Conservation (phyloP, 2,329 filamentous ascomycete genomes). For the Fusarium sambucinum region DNA sequence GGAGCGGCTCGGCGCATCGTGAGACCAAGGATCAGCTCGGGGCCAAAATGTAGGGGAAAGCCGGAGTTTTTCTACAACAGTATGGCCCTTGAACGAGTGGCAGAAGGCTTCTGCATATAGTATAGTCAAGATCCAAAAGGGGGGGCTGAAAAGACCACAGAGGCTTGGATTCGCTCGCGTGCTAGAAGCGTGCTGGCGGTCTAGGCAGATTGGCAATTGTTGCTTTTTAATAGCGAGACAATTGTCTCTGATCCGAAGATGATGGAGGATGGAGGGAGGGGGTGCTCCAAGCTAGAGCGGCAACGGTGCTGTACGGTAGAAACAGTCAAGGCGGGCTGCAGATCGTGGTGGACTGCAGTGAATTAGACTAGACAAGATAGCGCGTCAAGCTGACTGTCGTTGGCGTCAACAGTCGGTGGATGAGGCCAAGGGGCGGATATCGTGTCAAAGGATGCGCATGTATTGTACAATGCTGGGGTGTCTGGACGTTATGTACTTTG, state of each 20-base stretch:
- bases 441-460: conserved; percentile 10
- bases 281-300: conserved; percentile 14
- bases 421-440: conserved; percentile 14
- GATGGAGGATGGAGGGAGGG: conserved; percentile 24
- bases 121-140: conserved; percentile 36
- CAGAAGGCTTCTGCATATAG: conserved; percentile 43
- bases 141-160: conserved; percentile 23
- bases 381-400: conserved; percentile 8
- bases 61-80: conserved; percentile 38
- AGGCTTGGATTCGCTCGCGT: conserved; percentile 33
- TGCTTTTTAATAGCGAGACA: conserved; percentile 46
- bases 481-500: conserved; percentile 1
- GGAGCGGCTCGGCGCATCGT: conserved; percentile 45
- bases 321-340: conserved; percentile 31
- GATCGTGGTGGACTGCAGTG: conserved; percentile 16
- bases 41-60: conserved; percentile 17
- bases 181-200: conserved; percentile 35
- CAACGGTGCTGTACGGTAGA: conserved; percentile 3
- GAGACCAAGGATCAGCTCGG: conserved; percentile 25
- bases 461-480: neutral
- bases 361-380: conserved; percentile 11
- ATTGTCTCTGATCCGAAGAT: conserved; percentile 37
- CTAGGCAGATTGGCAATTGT: conserved; percentile 30
- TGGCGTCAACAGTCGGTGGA: conserved; percentile 27
- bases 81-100: conserved; percentile 4